Conservation (phyloP, 495 filamentous ascomycete genomes). For the Penicillium canescens region DNA sequence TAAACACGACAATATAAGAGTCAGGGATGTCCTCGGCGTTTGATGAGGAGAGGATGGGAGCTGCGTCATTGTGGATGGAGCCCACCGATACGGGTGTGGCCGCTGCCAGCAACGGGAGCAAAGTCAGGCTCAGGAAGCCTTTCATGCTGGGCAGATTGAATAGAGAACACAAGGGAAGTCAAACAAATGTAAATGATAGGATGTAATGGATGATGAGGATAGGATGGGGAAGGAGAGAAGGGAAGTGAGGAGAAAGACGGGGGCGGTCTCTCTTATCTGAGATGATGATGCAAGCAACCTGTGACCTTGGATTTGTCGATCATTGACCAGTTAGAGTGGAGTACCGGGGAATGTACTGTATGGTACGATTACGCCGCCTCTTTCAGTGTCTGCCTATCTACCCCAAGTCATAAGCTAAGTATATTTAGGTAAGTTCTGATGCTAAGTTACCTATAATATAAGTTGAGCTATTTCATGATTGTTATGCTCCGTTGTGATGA, state of each 20-base stretch:
- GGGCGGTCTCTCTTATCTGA: conserved; percentile 26
- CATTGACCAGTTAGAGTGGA: conserved; percentile 10
- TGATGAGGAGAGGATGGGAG: conserved; percentile 81
- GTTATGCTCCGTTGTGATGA: no score
- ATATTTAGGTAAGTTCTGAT: no score
- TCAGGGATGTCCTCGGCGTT: conserved; percentile 78
- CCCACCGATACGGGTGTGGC: conserved; percentile 77
- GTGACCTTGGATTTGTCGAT: conserved; percentile 37
- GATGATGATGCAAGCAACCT: conserved; percentile 45
- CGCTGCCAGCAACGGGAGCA: conserved; percentile 65
- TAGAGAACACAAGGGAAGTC: conserved; percentile 25
- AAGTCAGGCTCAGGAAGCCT: conserved; percentile 62
- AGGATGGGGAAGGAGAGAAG: conserved; percentile 21
- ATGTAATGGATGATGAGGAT: conserved; percentile 23
- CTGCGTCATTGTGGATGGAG: conserved; percentile 81
- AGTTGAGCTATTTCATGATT: no score
- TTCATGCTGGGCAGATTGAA: conserved; percentile 66
- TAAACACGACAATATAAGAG: conserved; percentile 98
- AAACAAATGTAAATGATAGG: conserved; percentile 24
- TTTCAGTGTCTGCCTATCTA: no score
- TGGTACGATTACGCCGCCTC: no score
- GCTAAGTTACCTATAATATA: no score
- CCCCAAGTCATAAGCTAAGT: no score
- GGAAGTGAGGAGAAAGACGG: conserved; percentile 46
- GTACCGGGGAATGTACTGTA: background rate